phyloP scores from a whole-genome alignment of 345 rosid species.

The Brassica incana region DNA sequence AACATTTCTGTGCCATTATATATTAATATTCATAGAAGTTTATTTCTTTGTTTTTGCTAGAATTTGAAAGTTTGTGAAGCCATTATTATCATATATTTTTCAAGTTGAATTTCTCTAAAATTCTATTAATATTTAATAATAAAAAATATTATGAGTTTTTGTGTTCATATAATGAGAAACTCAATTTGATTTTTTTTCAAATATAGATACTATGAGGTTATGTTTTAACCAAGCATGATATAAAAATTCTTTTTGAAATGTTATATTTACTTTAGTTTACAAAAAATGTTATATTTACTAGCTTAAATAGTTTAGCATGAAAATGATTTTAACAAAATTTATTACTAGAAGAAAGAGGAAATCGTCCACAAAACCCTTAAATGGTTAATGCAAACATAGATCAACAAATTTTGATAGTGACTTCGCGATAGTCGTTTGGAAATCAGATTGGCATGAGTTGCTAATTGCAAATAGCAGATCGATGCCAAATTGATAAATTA shows the following conservation, averaged over 20 bases:
- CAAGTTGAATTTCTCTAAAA: not conserved
- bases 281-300: not conserved
- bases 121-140: not conserved
- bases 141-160: not conserved
- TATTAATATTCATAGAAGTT: not conserved
- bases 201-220: not conserved
- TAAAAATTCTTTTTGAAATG: not conserved
- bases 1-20: not conserved
- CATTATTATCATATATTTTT: not conserved
- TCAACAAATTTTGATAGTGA: not conserved
- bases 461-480: not conserved
- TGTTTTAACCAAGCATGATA: not conserved
- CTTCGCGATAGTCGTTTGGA: not conserved
- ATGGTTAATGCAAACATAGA: too few relatives aligned
- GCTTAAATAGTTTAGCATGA: not conserved
- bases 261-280: not conserved
- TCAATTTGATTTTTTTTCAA: not conserved
- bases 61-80: not conserved
- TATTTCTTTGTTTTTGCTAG: not conserved
- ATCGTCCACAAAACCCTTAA: not conserved
- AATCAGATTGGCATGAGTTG: not conserved
- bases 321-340: not conserved
- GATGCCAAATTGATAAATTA: not conserved
- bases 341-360: not conserved
- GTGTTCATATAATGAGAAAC: too few relatives aligned